These are phyloP conservation scores for Penicillium chermesinum DNA, from an alignment of 495 filamentous ascomycete species.

Conservation along the genomic window DNA sequence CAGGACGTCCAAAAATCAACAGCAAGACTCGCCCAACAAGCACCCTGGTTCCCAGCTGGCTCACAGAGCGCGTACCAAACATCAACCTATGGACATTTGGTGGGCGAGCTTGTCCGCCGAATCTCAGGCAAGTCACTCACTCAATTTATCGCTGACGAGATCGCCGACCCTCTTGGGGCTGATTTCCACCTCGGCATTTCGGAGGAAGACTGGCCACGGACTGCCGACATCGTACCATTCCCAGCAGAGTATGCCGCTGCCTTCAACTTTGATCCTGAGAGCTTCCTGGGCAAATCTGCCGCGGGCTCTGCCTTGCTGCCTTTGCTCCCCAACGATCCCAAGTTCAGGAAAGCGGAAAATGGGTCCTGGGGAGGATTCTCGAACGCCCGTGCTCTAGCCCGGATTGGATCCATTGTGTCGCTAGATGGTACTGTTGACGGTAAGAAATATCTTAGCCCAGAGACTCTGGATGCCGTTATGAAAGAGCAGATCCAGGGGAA, in stretches of 20 bases:
- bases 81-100: slow-evolving; percentile 31
- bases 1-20: slow-evolving; percentile 25
- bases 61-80: slow-evolving; percentile 37
- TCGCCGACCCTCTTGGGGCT: slow-evolving; percentile 31
- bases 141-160: slow-evolving; percentile 38
- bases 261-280: slow-evolving; percentile 5
- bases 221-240: slow-evolving; percentile 20
- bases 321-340: slow-evolving; percentile 5
- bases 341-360: slow-evolving; percentile 20
- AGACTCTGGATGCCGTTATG: slow-evolving; percentile 37
- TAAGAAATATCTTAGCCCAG: slow-evolving; percentile 22
- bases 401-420: slow-evolving; percentile 28
- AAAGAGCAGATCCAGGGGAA: slow-evolving; percentile 29
- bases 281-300: slow-evolving; percentile 14
- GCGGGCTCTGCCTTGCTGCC: slow-evolving; percentile 1
- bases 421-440: slow-evolving; percentile 26
- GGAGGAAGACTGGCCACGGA: slow-evolving; percentile 27
- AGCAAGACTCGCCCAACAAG: slow-evolving; percentile 29
- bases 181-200: slow-evolving; percentile 35
- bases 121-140: slow-evolving; percentile 32
- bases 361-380: slow-evolving; percentile 27
- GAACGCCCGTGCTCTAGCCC: slow-evolving; percentile 30
- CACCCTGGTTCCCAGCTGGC: slow-evolving; percentile 36
- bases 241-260: slow-evolving; percentile 6
- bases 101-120: slow-evolving; percentile 36